These are phyloP conservation scores for Tremellales sp. DNA, from an alignment of 1,284 basidiomycete genomes.

Conservation along the genomic window DNA sequence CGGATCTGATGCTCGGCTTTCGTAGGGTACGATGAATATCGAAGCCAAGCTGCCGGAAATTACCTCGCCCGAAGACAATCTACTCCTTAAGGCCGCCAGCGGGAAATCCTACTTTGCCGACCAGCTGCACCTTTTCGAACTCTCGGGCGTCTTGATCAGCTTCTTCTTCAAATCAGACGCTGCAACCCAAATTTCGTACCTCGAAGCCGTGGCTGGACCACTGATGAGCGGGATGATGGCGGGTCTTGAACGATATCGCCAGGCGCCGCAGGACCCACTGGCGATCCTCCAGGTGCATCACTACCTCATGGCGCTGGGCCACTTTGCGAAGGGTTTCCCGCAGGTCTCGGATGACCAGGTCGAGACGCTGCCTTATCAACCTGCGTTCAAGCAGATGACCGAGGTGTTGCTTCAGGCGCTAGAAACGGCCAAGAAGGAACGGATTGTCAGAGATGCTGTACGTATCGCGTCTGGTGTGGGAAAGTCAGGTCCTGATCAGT, in stretches of 20 bases:
- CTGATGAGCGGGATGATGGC: conserved; percentile 71
- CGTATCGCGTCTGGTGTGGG: conserved; percentile 34
- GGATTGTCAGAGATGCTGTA: conserved; percentile 89
- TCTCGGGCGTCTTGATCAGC: conserved; percentile 78
- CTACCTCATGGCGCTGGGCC: conserved; percentile 89
- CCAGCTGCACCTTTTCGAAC: conserved; percentile 94
- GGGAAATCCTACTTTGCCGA: conserved; percentile 68
- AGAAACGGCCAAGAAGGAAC: conserved; percentile 80
- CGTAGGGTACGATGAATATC: conserved; percentile 53
- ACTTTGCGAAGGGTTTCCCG: conserved; percentile 95
- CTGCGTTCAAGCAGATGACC: conserved; percentile 80
- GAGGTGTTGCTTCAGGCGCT: conserved; percentile 85
- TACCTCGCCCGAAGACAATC: conserved; percentile 56
- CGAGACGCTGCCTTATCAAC: conserved; percentile 67
- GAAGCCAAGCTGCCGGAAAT: conserved; percentile 48
- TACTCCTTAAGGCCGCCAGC: conserved; percentile 72
- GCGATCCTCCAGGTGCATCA: conserved; percentile 90
- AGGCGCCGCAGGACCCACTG: conserved; percentile 49
- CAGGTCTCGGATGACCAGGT: conserved; percentile 70
- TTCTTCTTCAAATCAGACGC: conserved; percentile 63
- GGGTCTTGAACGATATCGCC: conserved; percentile 55
- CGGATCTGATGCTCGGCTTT: not conserved
- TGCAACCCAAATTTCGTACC: conserved; percentile 66
- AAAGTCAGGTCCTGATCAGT: conserved; percentile 3
- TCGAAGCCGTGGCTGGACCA: conserved; percentile 76